These are phyloP conservation scores for Zasmidium citrigriseum DNA, from an alignment of 2,329 filamentous ascomycete species.

Conservation along the genomic window DNA sequence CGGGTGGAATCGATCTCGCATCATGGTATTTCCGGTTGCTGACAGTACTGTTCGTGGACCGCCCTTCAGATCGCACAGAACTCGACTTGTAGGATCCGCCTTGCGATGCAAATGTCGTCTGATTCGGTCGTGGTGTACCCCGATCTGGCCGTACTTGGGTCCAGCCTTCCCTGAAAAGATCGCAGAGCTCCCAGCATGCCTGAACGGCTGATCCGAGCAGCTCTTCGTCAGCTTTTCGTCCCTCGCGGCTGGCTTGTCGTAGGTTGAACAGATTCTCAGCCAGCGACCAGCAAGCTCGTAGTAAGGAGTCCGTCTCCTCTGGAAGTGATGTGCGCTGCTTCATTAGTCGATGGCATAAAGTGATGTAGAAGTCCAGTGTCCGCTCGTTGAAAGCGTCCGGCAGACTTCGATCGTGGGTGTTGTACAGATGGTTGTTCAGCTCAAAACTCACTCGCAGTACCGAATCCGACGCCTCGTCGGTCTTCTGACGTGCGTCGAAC, in stretches of 20 bases:
- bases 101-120: conserved; percentile 66
- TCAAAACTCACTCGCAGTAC: conserved; percentile 91
- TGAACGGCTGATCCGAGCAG: conserved; percentile 84
- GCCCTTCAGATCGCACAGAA: conserved; percentile 26
- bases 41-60: conserved; percentile 49
- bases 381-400: conserved; percentile 86
- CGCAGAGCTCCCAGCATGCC: conserved; percentile 91
- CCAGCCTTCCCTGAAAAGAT: conserved; percentile 91
- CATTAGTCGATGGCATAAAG: conserved; percentile 92
- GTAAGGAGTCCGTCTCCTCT: conserved; percentile 79
- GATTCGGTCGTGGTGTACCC: conserved; percentile 79
- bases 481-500: conserved; percentile 79
- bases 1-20: conserved; percentile 59
- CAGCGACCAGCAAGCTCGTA: conserved; percentile 84
- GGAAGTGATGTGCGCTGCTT: conserved; percentile 80
- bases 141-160: conserved; percentile 83
- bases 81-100: conserved; percentile 18
- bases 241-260: conserved; percentile 76
- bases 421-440: conserved; percentile 92
- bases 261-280: conserved; percentile 93
- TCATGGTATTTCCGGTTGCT: conserved; percentile 49
- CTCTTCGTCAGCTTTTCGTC: conserved; percentile 74
- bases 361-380: conserved; percentile 92
- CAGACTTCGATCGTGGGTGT: conserved; percentile 80
- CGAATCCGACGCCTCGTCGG: conserved; percentile 79